Evolutionary conservation across 192 early-diverging fungal species (phyloP).

Genomic region (Coemansia sp.): DNA sequence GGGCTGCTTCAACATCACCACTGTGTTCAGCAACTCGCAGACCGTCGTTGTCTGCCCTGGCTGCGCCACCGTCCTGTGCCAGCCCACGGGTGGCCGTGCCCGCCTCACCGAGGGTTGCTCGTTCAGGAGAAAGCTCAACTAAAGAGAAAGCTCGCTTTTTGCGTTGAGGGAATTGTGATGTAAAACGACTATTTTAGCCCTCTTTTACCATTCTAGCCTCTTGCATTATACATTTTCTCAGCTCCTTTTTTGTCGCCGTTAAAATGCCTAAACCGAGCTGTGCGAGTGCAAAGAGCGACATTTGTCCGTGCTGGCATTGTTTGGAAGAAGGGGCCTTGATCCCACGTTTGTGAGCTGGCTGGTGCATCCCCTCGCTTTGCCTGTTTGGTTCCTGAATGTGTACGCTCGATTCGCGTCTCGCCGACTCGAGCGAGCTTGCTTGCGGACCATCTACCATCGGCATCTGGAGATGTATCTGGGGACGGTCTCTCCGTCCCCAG

Average conservation of each 20-base stretch:
- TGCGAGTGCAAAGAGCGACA: neutral
- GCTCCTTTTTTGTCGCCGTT: neutral
- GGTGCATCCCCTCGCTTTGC: neutral
- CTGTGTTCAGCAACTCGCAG: slow-evolving; percentile 99
- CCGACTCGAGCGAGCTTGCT: too few species aligned
- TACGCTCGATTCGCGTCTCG: too few species aligned
- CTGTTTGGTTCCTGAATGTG: neutral
- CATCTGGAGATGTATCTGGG: neutral
- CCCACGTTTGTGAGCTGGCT: neutral
- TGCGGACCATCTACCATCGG: too few species aligned
- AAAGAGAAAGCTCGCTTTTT: slow-evolving; percentile 23
- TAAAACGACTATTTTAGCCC: neutral
- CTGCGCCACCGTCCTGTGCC: slow-evolving; percentile 97
- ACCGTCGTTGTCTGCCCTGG: slow-evolving; percentile 96
- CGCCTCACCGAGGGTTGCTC: slow-evolving; percentile 95
- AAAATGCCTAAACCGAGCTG: slow-evolving; percentile 6
- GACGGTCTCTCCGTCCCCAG: neutral
- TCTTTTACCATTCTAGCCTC: neutral
- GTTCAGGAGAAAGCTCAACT: slow-evolving; percentile 81
- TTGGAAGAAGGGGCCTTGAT: neutral
- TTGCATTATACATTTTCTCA: neutral
- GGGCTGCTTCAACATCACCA: slow-evolving; percentile 97
- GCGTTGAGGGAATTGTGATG: neutral
- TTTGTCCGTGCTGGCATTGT: neutral
- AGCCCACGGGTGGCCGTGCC: slow-evolving; percentile 98